Conservation (phyloP, 208 protist species). For the Wallacemonas sp. region DNA sequence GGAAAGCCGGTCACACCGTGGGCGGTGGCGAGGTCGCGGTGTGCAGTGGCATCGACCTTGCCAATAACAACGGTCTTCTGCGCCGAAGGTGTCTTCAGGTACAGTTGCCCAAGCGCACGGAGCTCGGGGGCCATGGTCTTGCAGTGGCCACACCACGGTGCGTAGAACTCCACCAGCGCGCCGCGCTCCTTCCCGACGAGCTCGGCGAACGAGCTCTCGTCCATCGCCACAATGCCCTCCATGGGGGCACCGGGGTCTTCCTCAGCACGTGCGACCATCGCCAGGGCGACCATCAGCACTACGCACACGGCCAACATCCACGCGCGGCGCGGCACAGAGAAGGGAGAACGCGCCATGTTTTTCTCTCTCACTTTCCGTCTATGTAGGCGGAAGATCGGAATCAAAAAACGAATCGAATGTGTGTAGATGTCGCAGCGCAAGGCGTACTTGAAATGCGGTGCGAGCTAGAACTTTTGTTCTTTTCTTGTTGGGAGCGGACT, state of each 20-base stretch:
- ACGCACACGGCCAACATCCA: constrained; percentile 1
- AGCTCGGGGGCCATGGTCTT: constrained; percentile 55
- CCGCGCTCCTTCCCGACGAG: constrained; percentile 69
- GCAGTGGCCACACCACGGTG: constrained; percentile 88
- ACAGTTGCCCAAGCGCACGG: constrained; percentile 28
- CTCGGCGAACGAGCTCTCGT: constrained; percentile 45
- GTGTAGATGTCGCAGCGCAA: too few relatives aligned
- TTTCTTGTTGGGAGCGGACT: too few relatives aligned
- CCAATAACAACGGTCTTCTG: constrained; percentile 50
- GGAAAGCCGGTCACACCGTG: constrained; percentile 59
- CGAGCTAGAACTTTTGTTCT: too few relatives aligned
- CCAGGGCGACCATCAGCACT: constrained; percentile 11
- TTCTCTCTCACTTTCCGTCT: too few relatives aligned
- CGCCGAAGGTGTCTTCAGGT: constrained; percentile 12
- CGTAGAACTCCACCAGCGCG: constrained; percentile 92
- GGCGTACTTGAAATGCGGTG: too few relatives aligned
- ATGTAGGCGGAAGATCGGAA: too few relatives aligned
- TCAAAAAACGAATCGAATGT: too few relatives aligned
- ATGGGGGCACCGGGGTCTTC: constrained; percentile 28
- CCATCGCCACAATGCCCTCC: constrained; percentile 43
- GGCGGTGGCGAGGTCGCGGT: constrained; percentile 32
- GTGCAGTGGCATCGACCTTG: constrained; percentile 55
- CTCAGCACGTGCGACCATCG: constrained; percentile 3
- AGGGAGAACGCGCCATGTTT: not conserved
- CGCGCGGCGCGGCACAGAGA: not conserved